phyloP scores from a whole-genome alignment of 306 rosid genomes.

The Prunus mume region DNA sequence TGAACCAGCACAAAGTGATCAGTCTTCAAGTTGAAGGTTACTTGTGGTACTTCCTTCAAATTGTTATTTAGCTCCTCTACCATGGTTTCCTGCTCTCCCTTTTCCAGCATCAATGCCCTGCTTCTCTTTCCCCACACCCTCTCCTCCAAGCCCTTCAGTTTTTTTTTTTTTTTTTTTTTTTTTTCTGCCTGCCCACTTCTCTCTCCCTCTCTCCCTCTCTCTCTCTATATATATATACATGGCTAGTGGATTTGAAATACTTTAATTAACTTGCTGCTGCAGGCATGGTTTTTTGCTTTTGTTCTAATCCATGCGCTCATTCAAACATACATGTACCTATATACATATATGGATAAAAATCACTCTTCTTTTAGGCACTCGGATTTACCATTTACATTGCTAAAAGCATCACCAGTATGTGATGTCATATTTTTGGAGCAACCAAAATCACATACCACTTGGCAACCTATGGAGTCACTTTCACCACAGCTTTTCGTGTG shows the following conservation, averaged over 20 bases:
- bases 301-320: neutral
- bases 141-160: neutral
- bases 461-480: conserved; percentile 18
- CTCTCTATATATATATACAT: neutral
- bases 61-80: conserved; percentile 21
- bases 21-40: conserved; percentile 32
- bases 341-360: neutral
- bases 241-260: conserved; percentile 18
- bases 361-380: neutral
- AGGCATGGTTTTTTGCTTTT: conserved; percentile 30
- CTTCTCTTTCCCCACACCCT: neutral
- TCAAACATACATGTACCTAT: neutral
- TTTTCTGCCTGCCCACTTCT: conserved; percentile 13
- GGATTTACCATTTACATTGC: neutral
- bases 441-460: neutral
- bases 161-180: neutral
- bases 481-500: neutral
- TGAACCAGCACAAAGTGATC: conserved; percentile 86
- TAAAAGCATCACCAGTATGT: neutral
- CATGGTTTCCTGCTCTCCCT: conserved; percentile 27
- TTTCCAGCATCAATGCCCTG: conserved; percentile 10
- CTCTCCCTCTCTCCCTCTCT: neutral
- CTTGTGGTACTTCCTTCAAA: conserved; percentile 6
- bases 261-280: neutral
- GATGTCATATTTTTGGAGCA: neutral